Evolutionary conservation across 805 yeast species (phyloP), one percentile per base, ranked within the genome.

Genomic region (Maudiozyma serrabonitensis): DNA sequence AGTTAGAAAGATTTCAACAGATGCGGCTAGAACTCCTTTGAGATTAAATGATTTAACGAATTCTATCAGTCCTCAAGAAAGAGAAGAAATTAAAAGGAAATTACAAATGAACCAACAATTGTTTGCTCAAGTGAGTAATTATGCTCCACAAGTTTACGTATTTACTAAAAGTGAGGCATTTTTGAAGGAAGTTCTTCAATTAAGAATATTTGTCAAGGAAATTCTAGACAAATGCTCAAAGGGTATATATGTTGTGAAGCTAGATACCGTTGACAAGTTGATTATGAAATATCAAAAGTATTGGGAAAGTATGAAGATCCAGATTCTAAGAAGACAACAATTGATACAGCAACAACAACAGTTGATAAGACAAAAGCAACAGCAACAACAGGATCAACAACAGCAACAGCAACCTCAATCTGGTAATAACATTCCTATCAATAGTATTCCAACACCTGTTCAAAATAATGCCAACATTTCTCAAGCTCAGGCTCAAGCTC

Each of bases 121-220:
- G 54, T 80, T 78, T 64, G 74, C 80, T 37, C 76, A 82, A 53
- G 83, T 84, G 16, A 95, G 87, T 61, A 82, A 82, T 52, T 72
- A 88, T 41, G 79, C 87, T 40, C 88, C 95, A 37, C 81, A 85
- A 60, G 87, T 86, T 58, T 88, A 78, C 60, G 76, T 84, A 51
- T 72, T 87, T 52, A 84, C 95, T 1, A 80, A 82, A 57, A 85
- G 84, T 63, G 76, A 74, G 45, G 86, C 81, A 46, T 90, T 87
- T 9, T 84, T 95, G 1, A 81, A 79, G 58, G 78, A 86, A 56
- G 75, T 89, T 51, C 74, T 89, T 52, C 90, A 85, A 61, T 79
- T 86, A 74, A 82, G 87, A 66, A 75, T 80, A 52, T 82, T 87
- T 82, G 80, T 87, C 42, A 82, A 80, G 59, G 84, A 82, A 61